These are phyloP conservation scores for Xylariales sp. DNA, from an alignment of 2,329 filamentous ascomycete genomes.

Conservation along the genomic window DNA sequence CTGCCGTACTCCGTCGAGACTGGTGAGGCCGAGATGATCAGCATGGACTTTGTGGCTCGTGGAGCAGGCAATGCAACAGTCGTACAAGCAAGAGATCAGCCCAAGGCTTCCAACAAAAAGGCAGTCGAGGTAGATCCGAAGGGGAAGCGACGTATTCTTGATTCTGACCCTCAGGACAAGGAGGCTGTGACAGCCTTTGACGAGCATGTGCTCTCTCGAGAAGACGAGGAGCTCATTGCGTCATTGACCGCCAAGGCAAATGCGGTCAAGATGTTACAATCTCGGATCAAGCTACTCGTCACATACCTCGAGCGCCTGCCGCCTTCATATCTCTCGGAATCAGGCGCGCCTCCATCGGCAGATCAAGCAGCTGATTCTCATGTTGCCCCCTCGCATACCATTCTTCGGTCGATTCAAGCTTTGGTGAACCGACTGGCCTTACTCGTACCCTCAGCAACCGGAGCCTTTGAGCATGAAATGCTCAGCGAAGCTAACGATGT, in stretches of 20 bases:
- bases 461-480: conserved; percentile 65
- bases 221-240: conserved; percentile 58
- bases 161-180: conserved; percentile 23
- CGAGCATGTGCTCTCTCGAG: conserved; percentile 45
- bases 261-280: conserved; percentile 88
- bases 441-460: conserved; percentile 65
- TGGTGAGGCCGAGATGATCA: conserved; percentile 95
- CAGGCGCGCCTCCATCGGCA: conserved; percentile 24
- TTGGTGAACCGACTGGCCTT: conserved; percentile 80
- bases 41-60: conserved; percentile 86
- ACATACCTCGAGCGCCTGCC: conserved; percentile 74
- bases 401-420: conserved; percentile 84
- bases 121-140: conserved; percentile 44
- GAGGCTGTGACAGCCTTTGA: conserved; percentile 30
- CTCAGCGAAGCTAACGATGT: conserved; percentile 81
- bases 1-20: conserved; percentile 87
- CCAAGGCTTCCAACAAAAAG: conserved; percentile 35
- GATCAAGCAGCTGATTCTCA: conserved; percentile 29
- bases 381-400: conserved; percentile 56
- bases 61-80: conserved; percentile 77
- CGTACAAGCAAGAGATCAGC: conserved; percentile 32
- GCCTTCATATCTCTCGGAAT: conserved; percentile 54
- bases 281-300: conserved; percentile 66
- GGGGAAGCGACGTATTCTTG: conserved; percentile 43
- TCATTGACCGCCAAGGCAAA: conserved; percentile 82